Base-by-base conservation (phyloP, 2,329 filamentous ascomycete species). In the Colletotrichum shisoi region DNA sequence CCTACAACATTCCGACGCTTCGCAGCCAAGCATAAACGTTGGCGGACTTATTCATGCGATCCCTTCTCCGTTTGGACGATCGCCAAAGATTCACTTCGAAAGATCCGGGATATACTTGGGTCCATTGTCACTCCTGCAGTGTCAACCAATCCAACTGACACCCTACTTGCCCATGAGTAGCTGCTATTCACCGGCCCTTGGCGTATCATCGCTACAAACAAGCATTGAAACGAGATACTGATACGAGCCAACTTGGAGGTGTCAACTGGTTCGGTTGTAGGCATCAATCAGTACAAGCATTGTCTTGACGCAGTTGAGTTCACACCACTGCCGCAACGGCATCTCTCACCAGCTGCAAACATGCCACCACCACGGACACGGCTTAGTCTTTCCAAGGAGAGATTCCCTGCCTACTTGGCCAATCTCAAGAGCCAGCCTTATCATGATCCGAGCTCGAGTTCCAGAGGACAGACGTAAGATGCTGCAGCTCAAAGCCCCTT, bases 371-470 rank as follows among this genome's bases (percentile, higher is more conserved):
- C 44, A 56, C 61, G 65, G 6, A 65, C 65, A 59, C 54, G 87
- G 62, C 84, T 86, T 62, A 84, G 84, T 70, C 78, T 91, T n/a
- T 78, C 87, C 27, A 93, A 92, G 75, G 88, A 92, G 57, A 84
- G 85, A 62, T 92, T 96, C 74, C 81, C 88, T 2, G 77, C 79
- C 44, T 84, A 89, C 69, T 93, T 96, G 76, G 82, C 84, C 24
- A 84, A 82, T 39, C 82, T 91, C 51, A 91, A 91, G 76, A 90
- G 89, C 24, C 89, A 91, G 72, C 83, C 85, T 19, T 95, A 95
- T 78, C 83, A 84, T 70, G 89, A 92, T 72, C 84, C 85, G 2
- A 81, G 81, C 31, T 78, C 82, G 42, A 79, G 80, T 45, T 79
- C 85, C 27, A 81, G 87, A 71, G 84, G 84, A 66, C 84, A 88